Evolutionary conservation across 495 filamentous ascomycete species (phyloP).

Genomic region (Neurospora sp.): DNA sequence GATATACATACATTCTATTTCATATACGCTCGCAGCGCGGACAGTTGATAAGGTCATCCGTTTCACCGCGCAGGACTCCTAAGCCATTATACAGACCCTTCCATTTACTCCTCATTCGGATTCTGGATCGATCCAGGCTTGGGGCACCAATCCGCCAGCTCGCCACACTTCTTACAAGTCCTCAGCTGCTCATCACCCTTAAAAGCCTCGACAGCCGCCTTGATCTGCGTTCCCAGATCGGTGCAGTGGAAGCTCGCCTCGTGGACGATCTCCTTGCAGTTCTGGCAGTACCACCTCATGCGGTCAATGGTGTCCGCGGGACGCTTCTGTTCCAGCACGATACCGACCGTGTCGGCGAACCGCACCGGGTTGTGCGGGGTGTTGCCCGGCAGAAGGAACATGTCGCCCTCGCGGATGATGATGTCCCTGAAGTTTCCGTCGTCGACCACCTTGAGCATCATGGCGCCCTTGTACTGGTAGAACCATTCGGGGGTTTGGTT

Average conservation of each 20-base stretch:
- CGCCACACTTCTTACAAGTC: slow-evolving; percentile 70
- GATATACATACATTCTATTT: background rate
- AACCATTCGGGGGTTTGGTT: slow-evolving; percentile 96
- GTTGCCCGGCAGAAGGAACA: slow-evolving; percentile 87
- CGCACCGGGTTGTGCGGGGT: slow-evolving; percentile 73
- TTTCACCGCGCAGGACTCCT: background rate
- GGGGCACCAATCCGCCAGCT: slow-evolving; percentile 49
- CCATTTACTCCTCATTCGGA: slow-evolving; percentile 36
- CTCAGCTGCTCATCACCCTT: slow-evolving; percentile 59
- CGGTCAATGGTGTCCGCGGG: slow-evolving; percentile 59
- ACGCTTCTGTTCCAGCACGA: slow-evolving; percentile 86
- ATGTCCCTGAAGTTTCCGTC: slow-evolving; percentile 67
- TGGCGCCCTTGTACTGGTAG: slow-evolving; percentile 87
- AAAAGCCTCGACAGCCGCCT: slow-evolving; percentile 81
- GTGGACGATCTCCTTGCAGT: slow-evolving; percentile 64
- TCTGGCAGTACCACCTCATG: slow-evolving; percentile 84
- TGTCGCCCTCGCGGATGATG: slow-evolving; percentile 80
- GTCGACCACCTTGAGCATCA: slow-evolving; percentile 87
- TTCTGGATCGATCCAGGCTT: slow-evolving; percentile 39
- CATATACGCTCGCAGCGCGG: background rate
- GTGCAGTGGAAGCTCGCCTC: slow-evolving; percentile 83
- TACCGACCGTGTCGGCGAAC: slow-evolving; percentile 58
- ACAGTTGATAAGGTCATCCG: background rate
- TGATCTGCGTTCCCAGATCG: slow-evolving; percentile 94
- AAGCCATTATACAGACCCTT: background rate